Evolutionary conservation across 805 yeast species (phyloP).

Genomic region (Pachysolen tannophilus): DNA sequence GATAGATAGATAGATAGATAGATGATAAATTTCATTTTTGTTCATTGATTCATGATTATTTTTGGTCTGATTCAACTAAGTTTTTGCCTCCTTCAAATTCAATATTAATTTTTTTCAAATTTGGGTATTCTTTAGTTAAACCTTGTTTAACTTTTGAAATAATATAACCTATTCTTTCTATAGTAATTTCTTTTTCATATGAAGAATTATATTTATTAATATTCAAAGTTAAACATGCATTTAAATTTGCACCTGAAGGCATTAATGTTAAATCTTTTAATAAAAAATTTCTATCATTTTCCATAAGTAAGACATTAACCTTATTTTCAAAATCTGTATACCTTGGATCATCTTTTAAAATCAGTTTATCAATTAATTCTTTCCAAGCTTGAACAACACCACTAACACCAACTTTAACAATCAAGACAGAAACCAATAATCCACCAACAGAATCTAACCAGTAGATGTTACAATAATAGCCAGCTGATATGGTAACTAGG

Average conservation of each 20-base stretch:
- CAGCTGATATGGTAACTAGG: conserved; percentile 76
- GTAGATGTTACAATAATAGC: conserved; percentile 65
- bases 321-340: conserved; percentile 32
- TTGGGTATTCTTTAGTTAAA: conserved; percentile 24
- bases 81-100: conserved; percentile 16
- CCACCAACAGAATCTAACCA: conserved; percentile 96
- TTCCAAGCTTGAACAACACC: conserved; percentile 63
- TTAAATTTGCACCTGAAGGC: conserved; percentile 48
- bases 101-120: conserved; percentile 24
- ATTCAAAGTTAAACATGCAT: conserved; percentile 24
- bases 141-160: conserved; percentile 18
- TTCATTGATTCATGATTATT: conserved; percentile 1
- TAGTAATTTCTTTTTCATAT: conserved; percentile 21
- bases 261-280: conserved; percentile 36
- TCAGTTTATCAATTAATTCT: conserved; percentile 73
- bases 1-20: neutral
- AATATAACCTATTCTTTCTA: conserved; percentile 24
- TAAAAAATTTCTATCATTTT: conserved; percentile 20
- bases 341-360: conserved; percentile 40
- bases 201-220: conserved; percentile 21
- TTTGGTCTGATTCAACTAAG: conserved; percentile 5
- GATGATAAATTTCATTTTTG: too few species aligned
- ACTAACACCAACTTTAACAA: conserved; percentile 76
- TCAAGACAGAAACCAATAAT: conserved; percentile 68
- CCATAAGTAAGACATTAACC: conserved; percentile 25